Percentiles rank a stretch among this genome's conserved stretches.
Evolutionary conservation across 768 basidiomycete genomes (phyloP).

Genomic region (Calvatia gigantea): DNA sequence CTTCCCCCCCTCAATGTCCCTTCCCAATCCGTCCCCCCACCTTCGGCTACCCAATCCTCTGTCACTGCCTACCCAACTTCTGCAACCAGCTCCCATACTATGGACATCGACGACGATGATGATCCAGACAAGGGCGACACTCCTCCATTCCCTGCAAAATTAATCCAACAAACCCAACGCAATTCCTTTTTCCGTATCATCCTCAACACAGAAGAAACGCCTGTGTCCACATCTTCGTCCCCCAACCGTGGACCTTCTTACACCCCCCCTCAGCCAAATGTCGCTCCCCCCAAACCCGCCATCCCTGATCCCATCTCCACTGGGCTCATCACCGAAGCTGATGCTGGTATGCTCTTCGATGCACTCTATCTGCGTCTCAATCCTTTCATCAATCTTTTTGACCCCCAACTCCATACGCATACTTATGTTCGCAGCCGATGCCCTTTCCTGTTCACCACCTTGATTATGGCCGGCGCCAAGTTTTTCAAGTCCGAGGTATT

Average conservation of each 20-base stretch:
- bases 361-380: conserved; percentile 80
- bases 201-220: conserved; percentile 64
- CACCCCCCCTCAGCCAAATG: conserved; percentile 35
- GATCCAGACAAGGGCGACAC: conserved; percentile 60
- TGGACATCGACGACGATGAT: conserved; percentile 60
- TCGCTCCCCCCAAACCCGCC: conserved; percentile 33
- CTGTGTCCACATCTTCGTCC: conserved; percentile 28
- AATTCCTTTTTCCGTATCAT: conserved; percentile 84
- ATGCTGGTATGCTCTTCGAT: conserved; percentile 73
- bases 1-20: conserved; percentile 35
- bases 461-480: conserved; percentile 82
- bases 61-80: conserved; percentile 33
- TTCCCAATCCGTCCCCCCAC: conserved; percentile 21
- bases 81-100: conserved; percentile 33
- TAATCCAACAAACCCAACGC: conserved; percentile 70
- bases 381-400: conserved; percentile 87
- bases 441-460: conserved; percentile 79
- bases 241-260: conserved; percentile 34
- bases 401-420: conserved; percentile 80
- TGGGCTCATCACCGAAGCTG: conserved; percentile 65
- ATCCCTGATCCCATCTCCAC: conserved; percentile 68
- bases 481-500: conserved; percentile 74
- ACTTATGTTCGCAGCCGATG: conserved; percentile 76
- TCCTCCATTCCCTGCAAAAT: conserved; percentile 66
- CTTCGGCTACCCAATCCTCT: conserved; percentile 26